Evolutionary conservation across 371 early-diverging fungal genomes (phyloP).

Genomic region (Saksenaea vasiformis): DNA sequence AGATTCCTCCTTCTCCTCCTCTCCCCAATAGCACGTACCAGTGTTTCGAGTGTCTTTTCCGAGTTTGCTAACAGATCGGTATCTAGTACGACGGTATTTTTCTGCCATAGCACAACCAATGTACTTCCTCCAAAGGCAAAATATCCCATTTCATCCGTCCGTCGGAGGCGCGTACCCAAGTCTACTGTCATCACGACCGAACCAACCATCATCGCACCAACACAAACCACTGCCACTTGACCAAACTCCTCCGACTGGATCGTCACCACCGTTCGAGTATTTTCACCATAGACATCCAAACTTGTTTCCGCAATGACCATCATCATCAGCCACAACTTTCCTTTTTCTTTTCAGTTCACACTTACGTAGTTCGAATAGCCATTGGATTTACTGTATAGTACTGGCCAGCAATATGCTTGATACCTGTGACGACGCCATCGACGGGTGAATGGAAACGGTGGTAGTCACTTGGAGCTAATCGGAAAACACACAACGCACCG

Average conservation of each 20-base stretch:
- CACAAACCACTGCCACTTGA: conserved; percentile 68
- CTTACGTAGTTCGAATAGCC: conserved; percentile 73
- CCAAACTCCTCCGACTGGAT: conserved; percentile 76
- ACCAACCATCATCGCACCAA: conserved; percentile 93
- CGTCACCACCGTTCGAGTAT: conserved; percentile 72
- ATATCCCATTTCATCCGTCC: conserved; percentile 85
- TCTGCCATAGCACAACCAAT: conserved; percentile 72
- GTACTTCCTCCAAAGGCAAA: conserved; percentile 85
- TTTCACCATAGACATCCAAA: conserved; percentile 85
- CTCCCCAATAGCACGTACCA: conserved; percentile 13
- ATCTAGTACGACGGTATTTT: conserved; percentile 26
- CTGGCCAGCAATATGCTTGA: conserved; percentile 64
- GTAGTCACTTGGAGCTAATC: conserved; percentile 90
- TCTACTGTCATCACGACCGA: conserved; percentile 72
- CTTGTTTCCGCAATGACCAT: too few species aligned
- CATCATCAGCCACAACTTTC: neutral
- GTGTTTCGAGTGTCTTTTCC: conserved; percentile 27
- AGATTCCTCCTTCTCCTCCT: neutral
- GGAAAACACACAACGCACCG: conserved; percentile 76
- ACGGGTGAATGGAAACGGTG: conserved; percentile 86
- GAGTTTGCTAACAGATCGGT: conserved; percentile 30
- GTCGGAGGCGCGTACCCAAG: conserved; percentile 51
- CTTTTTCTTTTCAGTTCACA: neutral
- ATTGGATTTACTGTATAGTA: conserved; percentile 90
- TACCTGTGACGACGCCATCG: conserved; percentile 66